A percentile compares a stretch with the other conserved stretches of the same genome.
phyloP scores from a whole-genome alignment of 805 yeast species.

The Starmerella kuoi region DNA sequence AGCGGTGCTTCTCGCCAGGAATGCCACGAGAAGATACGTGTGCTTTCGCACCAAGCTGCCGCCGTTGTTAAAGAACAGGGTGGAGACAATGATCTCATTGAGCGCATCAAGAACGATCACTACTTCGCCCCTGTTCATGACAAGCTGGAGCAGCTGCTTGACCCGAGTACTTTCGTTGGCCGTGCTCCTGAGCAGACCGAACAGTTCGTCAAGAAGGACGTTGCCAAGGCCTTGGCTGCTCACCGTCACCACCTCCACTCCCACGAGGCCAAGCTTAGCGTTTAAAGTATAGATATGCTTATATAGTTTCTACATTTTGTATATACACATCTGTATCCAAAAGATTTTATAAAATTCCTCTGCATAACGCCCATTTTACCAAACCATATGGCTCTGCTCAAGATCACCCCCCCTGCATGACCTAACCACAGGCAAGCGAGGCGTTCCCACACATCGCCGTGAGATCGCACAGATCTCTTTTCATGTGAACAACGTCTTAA shows the following conservation, averaged over 20 bases:
- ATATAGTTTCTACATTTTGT: too few relatives aligned
- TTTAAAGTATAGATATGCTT: conserved; percentile 33
- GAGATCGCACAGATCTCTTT: too few relatives aligned
- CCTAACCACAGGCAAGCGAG: too few relatives aligned
- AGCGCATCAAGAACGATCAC: conserved; percentile 61
- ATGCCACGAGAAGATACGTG: conserved; percentile 95
- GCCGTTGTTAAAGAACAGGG: conserved; percentile 96
- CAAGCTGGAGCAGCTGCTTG: conserved; percentile 67
- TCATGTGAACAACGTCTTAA: too few relatives aligned
- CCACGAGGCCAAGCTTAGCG: conserved; percentile 67
- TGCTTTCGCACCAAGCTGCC: conserved; percentile 92
- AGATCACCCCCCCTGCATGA: too few relatives aligned
- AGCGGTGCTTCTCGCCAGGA: conserved; percentile 97
- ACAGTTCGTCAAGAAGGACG: conserved; percentile 77
- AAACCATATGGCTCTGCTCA: too few relatives aligned
- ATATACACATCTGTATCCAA: too few relatives aligned
- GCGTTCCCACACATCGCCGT: too few relatives aligned
- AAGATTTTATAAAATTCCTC: too few relatives aligned
- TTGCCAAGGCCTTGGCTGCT: conserved; percentile 66
- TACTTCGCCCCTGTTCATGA: conserved; percentile 84
- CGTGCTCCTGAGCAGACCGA: conserved; percentile 98
- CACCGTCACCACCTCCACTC: conserved; percentile 46
- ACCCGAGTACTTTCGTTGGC: conserved; percentile 91
- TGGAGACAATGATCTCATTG: conserved; percentile 94
- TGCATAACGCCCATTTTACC: too few relatives aligned